Evolutionary conservation across 2,329 filamentous ascomycete species (phyloP).

Genomic region (Penicillium sp.): DNA sequence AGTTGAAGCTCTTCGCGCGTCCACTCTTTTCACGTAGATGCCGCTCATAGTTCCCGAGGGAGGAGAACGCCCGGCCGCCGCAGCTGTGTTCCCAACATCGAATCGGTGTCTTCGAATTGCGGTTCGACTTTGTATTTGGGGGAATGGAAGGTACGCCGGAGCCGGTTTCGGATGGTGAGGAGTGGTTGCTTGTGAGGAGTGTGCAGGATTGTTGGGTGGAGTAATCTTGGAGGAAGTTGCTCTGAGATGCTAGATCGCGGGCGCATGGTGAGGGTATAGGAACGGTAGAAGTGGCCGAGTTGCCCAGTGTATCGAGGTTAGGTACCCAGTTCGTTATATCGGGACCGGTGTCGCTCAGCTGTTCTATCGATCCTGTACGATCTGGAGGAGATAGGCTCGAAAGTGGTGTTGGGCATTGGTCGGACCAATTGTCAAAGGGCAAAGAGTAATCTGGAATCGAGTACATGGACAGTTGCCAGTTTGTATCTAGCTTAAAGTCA

Average conservation of each 20-base stretch:
- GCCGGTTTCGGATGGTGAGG: neutral
- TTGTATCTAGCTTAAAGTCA: neutral
- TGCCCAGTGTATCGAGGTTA: neutral
- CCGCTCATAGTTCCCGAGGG: slow-evolving; percentile 17
- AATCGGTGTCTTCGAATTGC: slow-evolving; percentile 10
- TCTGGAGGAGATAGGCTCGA: slow-evolving; percentile 4
- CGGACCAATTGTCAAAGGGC: slow-evolving; percentile 4
- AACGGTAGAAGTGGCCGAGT: neutral
- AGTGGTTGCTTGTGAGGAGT: slow-evolving; percentile 1
- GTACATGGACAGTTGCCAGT: slow-evolving; percentile 9
- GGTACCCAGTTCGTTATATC: neutral
- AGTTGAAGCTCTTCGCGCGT: slow-evolving; percentile 11
- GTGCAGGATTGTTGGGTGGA: neutral
- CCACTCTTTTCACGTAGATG: slow-evolving; percentile 16
- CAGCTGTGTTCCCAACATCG: slow-evolving; percentile 19
- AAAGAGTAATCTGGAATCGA: slow-evolving; percentile 3
- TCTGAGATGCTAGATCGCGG: neutral
- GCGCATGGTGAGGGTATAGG: neutral
- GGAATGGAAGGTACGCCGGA: neutral
- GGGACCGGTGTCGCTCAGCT: neutral
- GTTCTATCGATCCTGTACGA: neutral
- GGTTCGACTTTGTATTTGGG: neutral
- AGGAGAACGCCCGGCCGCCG: slow-evolving; percentile 14
- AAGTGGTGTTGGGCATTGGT: slow-evolving; percentile 5
- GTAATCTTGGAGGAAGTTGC: neutral